Evolutionary conservation across 2,329 filamentous ascomycete species (phyloP), one percentile per base, ranked within the genome.

Genomic region (Cercospora berteroae): DNA sequence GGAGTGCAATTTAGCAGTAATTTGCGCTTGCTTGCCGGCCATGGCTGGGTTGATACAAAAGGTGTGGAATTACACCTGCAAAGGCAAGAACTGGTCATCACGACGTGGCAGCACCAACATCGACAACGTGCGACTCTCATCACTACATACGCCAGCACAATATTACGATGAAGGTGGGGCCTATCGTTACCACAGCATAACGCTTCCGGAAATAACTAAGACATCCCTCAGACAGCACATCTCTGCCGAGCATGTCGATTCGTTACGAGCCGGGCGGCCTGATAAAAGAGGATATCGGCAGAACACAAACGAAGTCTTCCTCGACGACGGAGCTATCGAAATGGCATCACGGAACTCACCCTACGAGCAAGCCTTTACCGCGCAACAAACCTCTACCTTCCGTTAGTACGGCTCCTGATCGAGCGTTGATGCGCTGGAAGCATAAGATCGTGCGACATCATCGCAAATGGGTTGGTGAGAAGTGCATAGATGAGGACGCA

Each of bases 11-110:
- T 48, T 69, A 4, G 70, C 64, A 8, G 42, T 70, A 33, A 67
- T 68, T 31, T 70, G 67, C 60, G 67, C 68, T n/a, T 70, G 70
- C 65, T 60, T 70, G 29, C 67, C 69, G 3, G 58, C 39, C 13
- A 65, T 70, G 60, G 67, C 67, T 8, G 66, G 60, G 6, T 52
- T 67, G 3, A 20, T 67, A 29, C 64, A 67, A 44, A 58, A 60
- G 31, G 42, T 56, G 10, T 67, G 59, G 59, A 57, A 42, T 31
- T n/a, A 62, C 7, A 52, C 50, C 4, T 23, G 39, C 31, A 63
- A 42, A 44, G 55, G 42, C 23, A 33, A 33, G 9, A 36, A 50
- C 16, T 59, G 52, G 36, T 33, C 55, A 20, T 48, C 12, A 8
- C 25, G 52, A 23, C 36, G 31, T 10, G 58, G 39, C 36, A 27